phyloP scores from a whole-genome alignment of 331 rosid genomes.

The Spiraea crenata region DNA sequence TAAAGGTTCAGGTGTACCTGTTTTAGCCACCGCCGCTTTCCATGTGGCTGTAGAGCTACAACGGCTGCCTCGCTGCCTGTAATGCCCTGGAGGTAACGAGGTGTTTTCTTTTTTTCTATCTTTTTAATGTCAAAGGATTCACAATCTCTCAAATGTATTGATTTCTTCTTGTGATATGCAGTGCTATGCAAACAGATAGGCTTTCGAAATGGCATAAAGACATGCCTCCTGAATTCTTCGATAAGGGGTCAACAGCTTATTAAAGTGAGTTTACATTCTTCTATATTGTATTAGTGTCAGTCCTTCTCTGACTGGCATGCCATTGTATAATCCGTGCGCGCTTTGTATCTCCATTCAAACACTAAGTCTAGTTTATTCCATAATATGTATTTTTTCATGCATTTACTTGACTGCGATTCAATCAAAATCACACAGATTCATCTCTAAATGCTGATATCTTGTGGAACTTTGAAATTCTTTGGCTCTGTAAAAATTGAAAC shows the following conservation, averaged over 20 bases:
- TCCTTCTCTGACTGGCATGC: slow-evolving; percentile 33
- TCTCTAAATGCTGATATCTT: slow-evolving; percentile 1
- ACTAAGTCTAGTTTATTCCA: slow-evolving; percentile 9
- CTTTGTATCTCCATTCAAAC: slow-evolving; percentile 29
- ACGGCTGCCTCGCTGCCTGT: slow-evolving; percentile 89
- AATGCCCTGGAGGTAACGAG: slow-evolving; percentile 31
- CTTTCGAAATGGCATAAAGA: slow-evolving; percentile 9
- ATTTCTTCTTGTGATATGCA: slow-evolving; percentile 29
- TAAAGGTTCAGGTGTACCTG: slow-evolving; percentile 60
- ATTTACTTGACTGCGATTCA: slow-evolving; percentile 14
- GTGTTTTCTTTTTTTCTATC: slow-evolving; percentile 11
- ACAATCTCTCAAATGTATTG: slow-evolving; percentile 12
- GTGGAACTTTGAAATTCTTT: neutral
- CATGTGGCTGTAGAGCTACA: slow-evolving; percentile 84
- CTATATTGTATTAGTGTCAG: slow-evolving; percentile 13
- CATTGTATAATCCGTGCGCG: slow-evolving; percentile 36
- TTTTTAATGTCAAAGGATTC: neutral
- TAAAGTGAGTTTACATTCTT: slow-evolving; percentile 31
- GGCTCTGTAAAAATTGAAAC: neutral
- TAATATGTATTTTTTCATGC: neutral
- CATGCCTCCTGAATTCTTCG: slow-evolving; percentile 11
- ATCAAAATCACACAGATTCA: neutral
- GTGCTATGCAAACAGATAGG: neutral
- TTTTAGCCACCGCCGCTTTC: slow-evolving; percentile 61
- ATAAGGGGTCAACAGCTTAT: slow-evolving; percentile 21